Evolutionary conservation across 176 grass and related monocot species (phyloP).

Genomic region (Triticum timopheevii): DNA sequence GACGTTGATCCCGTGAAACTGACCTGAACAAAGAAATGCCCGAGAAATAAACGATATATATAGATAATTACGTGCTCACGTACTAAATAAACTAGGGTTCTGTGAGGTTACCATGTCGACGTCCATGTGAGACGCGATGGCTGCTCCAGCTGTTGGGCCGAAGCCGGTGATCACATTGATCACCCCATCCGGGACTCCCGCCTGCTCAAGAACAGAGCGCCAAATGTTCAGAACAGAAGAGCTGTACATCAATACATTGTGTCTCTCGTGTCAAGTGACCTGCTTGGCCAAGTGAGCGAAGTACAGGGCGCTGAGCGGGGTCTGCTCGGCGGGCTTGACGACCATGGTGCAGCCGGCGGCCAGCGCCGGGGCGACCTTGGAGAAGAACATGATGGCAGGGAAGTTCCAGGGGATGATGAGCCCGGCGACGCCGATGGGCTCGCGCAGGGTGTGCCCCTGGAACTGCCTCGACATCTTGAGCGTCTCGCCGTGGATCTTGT

Average conservation of each 20-base stretch:
- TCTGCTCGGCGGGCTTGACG: constrained; percentile 62
- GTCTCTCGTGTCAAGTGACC: background rate
- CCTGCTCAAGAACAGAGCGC: constrained; percentile 1
- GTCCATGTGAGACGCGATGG: constrained; percentile 66
- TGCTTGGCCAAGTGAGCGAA: constrained; percentile 42
- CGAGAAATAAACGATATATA: too few relatives aligned
- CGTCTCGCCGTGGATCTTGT: constrained; percentile 92
- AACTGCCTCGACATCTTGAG: constrained; percentile 52
- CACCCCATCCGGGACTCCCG: constrained; percentile 57
- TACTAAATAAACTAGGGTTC: too few relatives aligned
- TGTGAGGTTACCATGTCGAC: constrained; percentile 25
- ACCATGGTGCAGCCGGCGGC: constrained; percentile 59
- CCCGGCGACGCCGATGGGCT: constrained; percentile 53
- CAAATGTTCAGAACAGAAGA: background rate
- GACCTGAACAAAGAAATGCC: background rate
- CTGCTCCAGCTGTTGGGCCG: constrained; percentile 56
- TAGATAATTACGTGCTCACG: too few relatives aligned
- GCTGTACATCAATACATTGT: background rate
- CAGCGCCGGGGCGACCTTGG: constrained; percentile 46
- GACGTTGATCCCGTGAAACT: constrained; percentile 63
- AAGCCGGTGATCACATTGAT: constrained; percentile 59
- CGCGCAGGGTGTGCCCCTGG: constrained; percentile 49
- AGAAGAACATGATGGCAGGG: constrained; percentile 49
- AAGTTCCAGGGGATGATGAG: constrained; percentile 66
- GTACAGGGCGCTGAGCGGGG: constrained; percentile 45